These are phyloP conservation scores for Phytophthora kernoviae DNA, from an alignment of 352 stramenopile genomes.

Conservation along the genomic window DNA sequence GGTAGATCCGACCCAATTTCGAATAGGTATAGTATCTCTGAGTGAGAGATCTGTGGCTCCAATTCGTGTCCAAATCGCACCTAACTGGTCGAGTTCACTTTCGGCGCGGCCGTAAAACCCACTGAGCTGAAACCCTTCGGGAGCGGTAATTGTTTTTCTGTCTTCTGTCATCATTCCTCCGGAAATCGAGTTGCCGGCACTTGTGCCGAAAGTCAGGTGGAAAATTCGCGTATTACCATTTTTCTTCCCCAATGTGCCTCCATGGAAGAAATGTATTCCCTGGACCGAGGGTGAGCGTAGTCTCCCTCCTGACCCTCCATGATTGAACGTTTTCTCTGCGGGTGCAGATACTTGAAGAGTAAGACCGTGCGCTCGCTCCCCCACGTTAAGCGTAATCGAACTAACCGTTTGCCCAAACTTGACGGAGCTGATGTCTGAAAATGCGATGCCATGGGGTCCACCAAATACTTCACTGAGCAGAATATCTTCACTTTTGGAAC, in stretches of 20 bases:
- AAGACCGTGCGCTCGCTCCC: background rate
- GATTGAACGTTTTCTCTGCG: background rate
- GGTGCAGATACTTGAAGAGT: background rate
- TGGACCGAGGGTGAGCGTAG: background rate
- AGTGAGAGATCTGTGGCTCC: too few relatives aligned
- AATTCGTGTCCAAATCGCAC: background rate
- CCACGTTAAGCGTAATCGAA: background rate
- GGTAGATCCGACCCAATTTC: slow-evolving; percentile 2
- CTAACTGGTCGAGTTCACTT: background rate
- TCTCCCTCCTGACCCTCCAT: background rate
- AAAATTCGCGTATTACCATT: background rate
- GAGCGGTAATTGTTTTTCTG: background rate
- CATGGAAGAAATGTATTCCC: background rate
- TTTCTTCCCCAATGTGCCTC: background rate
- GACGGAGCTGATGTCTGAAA: background rate
- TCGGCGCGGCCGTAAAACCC: background rate
- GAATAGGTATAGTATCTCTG: too few relatives aligned
- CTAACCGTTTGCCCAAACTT: background rate
- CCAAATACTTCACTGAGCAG: background rate
- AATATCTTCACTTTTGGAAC: too few relatives aligned
- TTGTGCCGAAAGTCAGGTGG: background rate
- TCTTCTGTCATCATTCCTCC: background rate
- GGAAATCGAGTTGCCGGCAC: background rate
- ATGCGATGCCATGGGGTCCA: background rate
- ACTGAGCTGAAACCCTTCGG: background rate